Evolutionary conservation across 228 moss, liverwort and hornwort species (phyloP).

Genomic region (Sphagnum fallax): DNA sequence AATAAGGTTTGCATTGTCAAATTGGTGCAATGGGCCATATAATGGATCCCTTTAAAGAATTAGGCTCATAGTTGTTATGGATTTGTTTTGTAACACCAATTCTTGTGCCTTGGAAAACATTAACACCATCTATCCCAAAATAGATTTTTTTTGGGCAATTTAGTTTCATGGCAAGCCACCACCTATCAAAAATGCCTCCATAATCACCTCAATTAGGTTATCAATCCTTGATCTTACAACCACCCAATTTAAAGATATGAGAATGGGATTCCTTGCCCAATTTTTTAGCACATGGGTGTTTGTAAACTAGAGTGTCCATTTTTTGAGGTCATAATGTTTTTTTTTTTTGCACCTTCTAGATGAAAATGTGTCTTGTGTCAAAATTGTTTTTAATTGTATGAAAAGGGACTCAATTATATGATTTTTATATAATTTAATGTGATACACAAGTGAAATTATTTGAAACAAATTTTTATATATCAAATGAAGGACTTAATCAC

Average conservation of each 20-base stretch:
- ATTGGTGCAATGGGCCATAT: neutral
- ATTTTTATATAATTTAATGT: too few relatives aligned
- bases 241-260: neutral
- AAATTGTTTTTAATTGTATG: too few relatives aligned
- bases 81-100: slow-evolving; percentile 1
- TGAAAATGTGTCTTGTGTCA: too few relatives aligned
- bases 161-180: neutral
- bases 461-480: too few relatives aligned
- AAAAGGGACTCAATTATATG: too few relatives aligned
- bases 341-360: too few relatives aligned
- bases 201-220: neutral
- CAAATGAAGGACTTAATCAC: too few relatives aligned
- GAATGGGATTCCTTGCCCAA: neutral
- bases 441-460: too few relatives aligned
- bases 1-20: neutral
- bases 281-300: neutral
- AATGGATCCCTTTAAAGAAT: neutral
- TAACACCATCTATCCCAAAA: neutral
- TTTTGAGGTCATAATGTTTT: too few relatives aligned
- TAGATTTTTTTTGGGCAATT: neutral
- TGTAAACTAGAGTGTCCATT: too few relatives aligned
- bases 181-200: neutral
- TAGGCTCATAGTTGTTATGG: neutral
- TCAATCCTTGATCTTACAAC: neutral
- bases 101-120: neutral